These are phyloP conservation scores for Microbotryum saponariae DNA, from an alignment of 1,284 basidiomycete genomes.

Conservation along the genomic window DNA sequence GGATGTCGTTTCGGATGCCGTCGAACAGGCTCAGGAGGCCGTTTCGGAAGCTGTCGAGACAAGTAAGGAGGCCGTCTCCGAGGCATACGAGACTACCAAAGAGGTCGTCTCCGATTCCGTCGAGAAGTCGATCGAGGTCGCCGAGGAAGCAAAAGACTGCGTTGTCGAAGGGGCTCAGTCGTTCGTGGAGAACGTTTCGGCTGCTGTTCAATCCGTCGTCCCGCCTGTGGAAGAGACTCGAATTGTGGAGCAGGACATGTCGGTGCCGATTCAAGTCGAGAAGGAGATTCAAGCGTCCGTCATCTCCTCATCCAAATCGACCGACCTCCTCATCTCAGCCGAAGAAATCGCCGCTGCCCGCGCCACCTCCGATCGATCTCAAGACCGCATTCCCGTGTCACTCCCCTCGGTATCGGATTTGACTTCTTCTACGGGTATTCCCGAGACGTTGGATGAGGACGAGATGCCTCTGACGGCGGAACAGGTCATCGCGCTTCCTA, in stretches of 20 bases:
- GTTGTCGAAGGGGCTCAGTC: not conserved
- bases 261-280: too few relatives aligned
- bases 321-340: slow-evolving; percentile 16
- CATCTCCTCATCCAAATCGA: slow-evolving; percentile 1
- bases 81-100: slow-evolving; percentile 1
- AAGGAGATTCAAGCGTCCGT: too few relatives aligned
- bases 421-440: not conserved
- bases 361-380: slow-evolving; percentile 1
- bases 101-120: not conserved
- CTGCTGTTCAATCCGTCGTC: not conserved
- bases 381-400: slow-evolving; percentile 3
- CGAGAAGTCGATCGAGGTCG: not conserved
- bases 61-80: not conserved
- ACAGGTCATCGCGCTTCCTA: slow-evolving; percentile 8
- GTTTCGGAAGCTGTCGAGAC: slow-evolving; percentile 12
- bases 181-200: not conserved
- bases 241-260: too few relatives aligned
- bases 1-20: slow-evolving; percentile 2
- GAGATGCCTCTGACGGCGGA: slow-evolving; percentile 17
- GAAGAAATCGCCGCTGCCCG: slow-evolving; percentile 2
- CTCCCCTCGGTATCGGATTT: not conserved
- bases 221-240: not conserved
- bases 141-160: not conserved
- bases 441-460: not conserved
- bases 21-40: slow-evolving; percentile 1